Percentiles rank a stretch among this genome's conserved stretches.
Conservation (phyloP, 495 filamentous ascomycete genomes). For the Xylaria cubensis region DNA sequence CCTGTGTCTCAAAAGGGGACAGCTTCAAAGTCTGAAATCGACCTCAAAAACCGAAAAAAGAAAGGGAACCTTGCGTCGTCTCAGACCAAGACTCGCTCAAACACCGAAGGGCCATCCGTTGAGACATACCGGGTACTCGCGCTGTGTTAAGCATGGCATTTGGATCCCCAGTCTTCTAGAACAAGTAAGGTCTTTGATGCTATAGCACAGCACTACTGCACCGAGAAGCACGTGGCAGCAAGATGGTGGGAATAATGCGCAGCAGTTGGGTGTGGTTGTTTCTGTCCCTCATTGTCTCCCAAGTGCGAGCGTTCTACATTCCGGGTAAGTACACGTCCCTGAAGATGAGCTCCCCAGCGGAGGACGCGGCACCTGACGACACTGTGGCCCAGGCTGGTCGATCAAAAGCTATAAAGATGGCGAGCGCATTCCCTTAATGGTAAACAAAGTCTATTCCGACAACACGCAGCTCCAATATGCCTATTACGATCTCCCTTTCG, state of each 20-base stretch:
- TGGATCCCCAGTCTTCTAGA: background rate
- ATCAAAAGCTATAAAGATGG: slow-evolving; percentile 81
- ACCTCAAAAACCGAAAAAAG: background rate
- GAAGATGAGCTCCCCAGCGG: background rate
- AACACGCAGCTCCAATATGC: slow-evolving; percentile 92
- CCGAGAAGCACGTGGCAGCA: background rate
- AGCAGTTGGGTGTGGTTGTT: slow-evolving; percentile 39
- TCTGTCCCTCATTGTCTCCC: slow-evolving; percentile 39
- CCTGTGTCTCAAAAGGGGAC: background rate
- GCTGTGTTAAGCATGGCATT: background rate
- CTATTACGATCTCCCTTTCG: slow-evolving; percentile 91
- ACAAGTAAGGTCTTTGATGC: background rate
- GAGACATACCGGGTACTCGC: background rate
- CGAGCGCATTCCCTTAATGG: slow-evolving; percentile 84
- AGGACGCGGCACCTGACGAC: slow-evolving; percentile 26
- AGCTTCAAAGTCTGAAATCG: background rate
- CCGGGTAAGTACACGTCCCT: slow-evolving; percentile 61
- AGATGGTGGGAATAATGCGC: slow-evolving; percentile 40
- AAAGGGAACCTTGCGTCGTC: background rate
- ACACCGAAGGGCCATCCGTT: background rate
- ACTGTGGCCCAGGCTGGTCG: slow-evolving; percentile 64
- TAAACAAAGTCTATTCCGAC: slow-evolving; percentile 96
- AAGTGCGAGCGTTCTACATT: slow-evolving; percentile 74
- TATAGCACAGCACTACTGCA: background rate
- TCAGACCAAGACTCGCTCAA: background rate